Base-by-base conservation (phyloP, 192 early-diverging fungal genomes). In the Umbelopsis vinacea region DNA sequence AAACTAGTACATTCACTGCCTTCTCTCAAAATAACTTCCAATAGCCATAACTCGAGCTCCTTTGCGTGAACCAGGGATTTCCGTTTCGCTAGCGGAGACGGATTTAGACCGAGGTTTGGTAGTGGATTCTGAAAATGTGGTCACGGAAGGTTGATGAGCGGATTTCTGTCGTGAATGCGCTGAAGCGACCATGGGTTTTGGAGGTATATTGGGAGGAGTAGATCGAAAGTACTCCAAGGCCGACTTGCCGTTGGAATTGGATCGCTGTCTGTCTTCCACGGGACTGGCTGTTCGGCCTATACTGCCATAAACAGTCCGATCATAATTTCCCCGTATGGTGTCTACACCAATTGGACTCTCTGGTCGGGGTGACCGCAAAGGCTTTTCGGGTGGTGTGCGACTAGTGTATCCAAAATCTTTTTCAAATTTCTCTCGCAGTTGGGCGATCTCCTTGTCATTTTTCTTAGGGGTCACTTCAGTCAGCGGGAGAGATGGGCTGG, bases 21-120 rank as follows among this genome's bases (percentile, higher is more conserved):
- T 22, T 29, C n/a, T 74, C 17, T 74, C 73, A 60, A 74, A 74
- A 46, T 74, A 68, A 46, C 73, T 69, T 11, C 73, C 73, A 21
- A 74, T 74, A 19, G 73, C 73, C 15, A 69, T 38, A 8, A 74
- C 73, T 33, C 68, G 15, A 14, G 53, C 33, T 17, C 57, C 53
- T 21, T 24, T 60, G 14, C 45, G 54, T 8, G 22, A 11, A 17
- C n/a, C 33, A 23, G 47, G 23, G 22, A 12, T 29, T 52, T 35
- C 29, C 37, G 46, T 26, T 52, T 33, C 24, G 35, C 60, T 37
- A 0, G 76, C 52, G 17, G 76, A 78, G n/a, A 77, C 40, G 19
- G 76, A 77, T 48, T 72, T 72, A 26, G 76, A 77, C 29, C 76
- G 21, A 8, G 76, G 76, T 60, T 77, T 77, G 0, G 24, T 66